Percentiles rank a stretch among this genome's conserved stretches.
Conservation (phyloP, 2,329 filamentous ascomycete genomes). For the Zasmidium citrigriseum region DNA sequence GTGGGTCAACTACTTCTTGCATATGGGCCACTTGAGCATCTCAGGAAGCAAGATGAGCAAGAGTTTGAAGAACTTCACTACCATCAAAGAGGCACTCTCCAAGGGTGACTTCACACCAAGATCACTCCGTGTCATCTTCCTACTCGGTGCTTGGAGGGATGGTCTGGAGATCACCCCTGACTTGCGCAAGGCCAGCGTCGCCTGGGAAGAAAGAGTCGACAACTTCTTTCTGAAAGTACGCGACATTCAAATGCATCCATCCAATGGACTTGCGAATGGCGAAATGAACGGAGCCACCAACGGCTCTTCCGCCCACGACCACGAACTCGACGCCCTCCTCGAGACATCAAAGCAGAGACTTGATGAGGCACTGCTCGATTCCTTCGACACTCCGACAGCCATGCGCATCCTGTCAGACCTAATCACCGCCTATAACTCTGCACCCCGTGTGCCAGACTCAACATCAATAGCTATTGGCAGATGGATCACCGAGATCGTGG, state of each 20-base stretch:
- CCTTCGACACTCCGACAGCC: conserved; percentile 80
- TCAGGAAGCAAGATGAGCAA: conserved; percentile 95
- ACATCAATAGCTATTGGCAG: conserved; percentile 61
- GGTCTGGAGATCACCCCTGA: conserved; percentile 83
- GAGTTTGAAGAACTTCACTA: conserved; percentile 92
- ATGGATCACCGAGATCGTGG: conserved; percentile 82
- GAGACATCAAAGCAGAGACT: conserved; percentile 58
- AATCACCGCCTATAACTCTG: conserved; percentile 73
- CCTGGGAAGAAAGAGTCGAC: conserved; percentile 79
- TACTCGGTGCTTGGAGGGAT: conserved; percentile 87
- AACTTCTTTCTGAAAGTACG: conserved; percentile 65
- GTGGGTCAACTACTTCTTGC: conserved; percentile 95
- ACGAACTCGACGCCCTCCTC: conserved; percentile 48
- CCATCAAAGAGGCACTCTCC: conserved; percentile 78
- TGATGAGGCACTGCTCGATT: conserved; percentile 72
- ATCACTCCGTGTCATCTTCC: conserved; percentile 79
- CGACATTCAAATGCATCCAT: conserved; percentile 43
- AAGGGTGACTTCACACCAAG: conserved; percentile 73
- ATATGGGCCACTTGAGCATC: conserved; percentile 91
- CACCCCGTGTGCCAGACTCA: conserved; percentile 47
- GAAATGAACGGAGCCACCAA: conserved; percentile 14
- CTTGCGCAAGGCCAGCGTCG: conserved; percentile 70
- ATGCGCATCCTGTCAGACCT: conserved; percentile 78
- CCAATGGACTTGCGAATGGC: neutral
- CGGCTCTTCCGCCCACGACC: conserved; percentile 34